phyloP scores from a whole-genome alignment of 1,139 yeast species.

The Sugiyamaella pinicola region DNA sequence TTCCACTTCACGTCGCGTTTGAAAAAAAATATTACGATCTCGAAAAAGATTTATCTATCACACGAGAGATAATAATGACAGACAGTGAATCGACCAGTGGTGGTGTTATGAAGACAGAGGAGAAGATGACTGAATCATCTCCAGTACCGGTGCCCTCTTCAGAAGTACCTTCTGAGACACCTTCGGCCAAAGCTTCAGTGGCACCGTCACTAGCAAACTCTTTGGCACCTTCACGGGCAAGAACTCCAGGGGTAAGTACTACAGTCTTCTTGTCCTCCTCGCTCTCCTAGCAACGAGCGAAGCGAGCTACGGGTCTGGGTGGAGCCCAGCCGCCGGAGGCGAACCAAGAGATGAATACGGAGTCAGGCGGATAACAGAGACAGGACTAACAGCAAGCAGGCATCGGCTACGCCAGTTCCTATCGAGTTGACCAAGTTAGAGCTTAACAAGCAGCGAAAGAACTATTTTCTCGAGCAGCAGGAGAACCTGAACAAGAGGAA shows the following conservation, averaged over 20 bases:
- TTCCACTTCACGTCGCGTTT: slow-evolving; percentile 8
- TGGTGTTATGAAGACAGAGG: background rate
- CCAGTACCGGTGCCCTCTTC: background rate
- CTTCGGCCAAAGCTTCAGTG: slow-evolving; percentile 18
- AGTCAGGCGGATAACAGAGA: too few relatives aligned
- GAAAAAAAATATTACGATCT: too few relatives aligned
- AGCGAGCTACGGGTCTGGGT: too few relatives aligned
- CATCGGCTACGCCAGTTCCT: slow-evolving; percentile 32
- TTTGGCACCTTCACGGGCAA: slow-evolving; percentile 20
- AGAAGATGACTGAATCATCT: background rate
- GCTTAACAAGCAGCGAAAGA: slow-evolving; percentile 32
- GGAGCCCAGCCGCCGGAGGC: too few relatives aligned
- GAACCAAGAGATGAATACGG: too few relatives aligned
- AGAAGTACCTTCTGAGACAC: slow-evolving; percentile 5
- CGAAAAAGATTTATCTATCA: too few relatives aligned
- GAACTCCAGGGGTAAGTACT: slow-evolving; percentile 19
- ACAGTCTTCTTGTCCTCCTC: too few relatives aligned
- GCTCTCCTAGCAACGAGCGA: too few relatives aligned
- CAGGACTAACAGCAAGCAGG: background rate
- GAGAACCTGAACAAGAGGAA: slow-evolving; percentile 32
- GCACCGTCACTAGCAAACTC: slow-evolving; percentile 17
- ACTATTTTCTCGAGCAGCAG: slow-evolving; percentile 39
- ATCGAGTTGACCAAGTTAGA: slow-evolving; percentile 34
- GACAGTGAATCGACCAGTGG: slow-evolving; percentile 7
- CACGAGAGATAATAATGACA: slow-evolving; percentile 7